Evolutionary conservation across 179 eudicot species (phyloP).

Genomic region (Beta corolliflora): DNA sequence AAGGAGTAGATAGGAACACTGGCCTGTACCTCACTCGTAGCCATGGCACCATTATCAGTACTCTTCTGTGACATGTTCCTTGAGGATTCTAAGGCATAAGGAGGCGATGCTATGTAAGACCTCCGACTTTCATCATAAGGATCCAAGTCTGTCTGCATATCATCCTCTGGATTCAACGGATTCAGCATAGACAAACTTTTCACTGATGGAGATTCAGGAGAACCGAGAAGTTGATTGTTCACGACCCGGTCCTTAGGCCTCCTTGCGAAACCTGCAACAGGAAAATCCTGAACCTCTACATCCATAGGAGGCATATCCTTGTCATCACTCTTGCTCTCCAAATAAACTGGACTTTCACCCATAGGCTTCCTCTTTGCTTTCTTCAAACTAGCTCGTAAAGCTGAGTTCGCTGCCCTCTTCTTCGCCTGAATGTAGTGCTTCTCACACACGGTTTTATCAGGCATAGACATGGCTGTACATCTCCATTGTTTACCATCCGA

Average conservation of each 20-base stretch:
- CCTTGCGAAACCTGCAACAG: conserved; percentile 44
- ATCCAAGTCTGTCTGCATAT: conserved; percentile 51
- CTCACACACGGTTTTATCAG: conserved; percentile 95
- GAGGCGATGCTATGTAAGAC: conserved; percentile 52
- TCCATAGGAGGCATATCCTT: conserved; percentile 54
- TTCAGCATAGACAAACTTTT: conserved; percentile 41
- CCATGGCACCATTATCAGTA: conserved; percentile 46
- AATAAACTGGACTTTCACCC: conserved; percentile 59
- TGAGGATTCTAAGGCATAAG: conserved; percentile 51
- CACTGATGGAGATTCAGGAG: conserved; percentile 58
- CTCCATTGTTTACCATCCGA: conserved; percentile 99
- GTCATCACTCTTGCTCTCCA: conserved; percentile 88
- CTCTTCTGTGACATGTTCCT: conserved; percentile 50
- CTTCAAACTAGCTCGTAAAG: conserved; percentile 79
- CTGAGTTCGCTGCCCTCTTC: conserved; percentile 98
- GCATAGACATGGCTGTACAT: conserved; percentile 99
- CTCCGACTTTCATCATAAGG: conserved; percentile 54
- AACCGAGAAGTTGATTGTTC: conserved; percentile 43
- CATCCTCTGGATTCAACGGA: conserved; percentile 50
- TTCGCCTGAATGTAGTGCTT: conserved; percentile 98
- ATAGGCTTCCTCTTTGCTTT: conserved; percentile 68
- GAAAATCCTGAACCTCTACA: conserved; percentile 45
- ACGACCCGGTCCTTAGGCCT: conserved; percentile 44
- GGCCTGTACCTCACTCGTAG: conserved; percentile 53
- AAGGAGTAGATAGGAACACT: background rate